Evolutionary conservation across 352 stramenopile species (phyloP).

Genomic region (Phytophthora pistaciae): DNA sequence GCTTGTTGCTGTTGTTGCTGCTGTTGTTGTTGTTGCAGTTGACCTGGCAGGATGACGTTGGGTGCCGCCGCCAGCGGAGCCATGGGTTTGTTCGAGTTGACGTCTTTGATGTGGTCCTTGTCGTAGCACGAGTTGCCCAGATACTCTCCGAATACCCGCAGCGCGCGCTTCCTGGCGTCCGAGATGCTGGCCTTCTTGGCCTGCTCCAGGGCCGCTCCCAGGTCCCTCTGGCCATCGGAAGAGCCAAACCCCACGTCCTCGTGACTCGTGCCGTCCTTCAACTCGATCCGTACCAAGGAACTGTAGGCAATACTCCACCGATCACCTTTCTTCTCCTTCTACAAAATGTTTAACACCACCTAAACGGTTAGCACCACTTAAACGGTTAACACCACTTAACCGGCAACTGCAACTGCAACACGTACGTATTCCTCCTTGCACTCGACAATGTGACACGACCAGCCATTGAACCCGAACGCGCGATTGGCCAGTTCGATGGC

Average conservation of each 20-base stretch:
- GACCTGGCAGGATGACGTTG: constrained; percentile 26
- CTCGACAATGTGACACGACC: constrained; percentile 85
- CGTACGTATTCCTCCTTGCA: constrained; percentile 90
- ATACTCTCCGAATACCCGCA: constrained; percentile 88
- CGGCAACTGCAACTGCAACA: constrained; percentile 3
- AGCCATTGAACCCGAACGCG: constrained; percentile 91
- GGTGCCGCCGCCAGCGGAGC: constrained; percentile 28
- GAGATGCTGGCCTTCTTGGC: constrained; percentile 91
- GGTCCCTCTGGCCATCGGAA: constrained; percentile 78
- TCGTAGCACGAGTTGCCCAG: constrained; percentile 91
- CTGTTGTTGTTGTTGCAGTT: constrained; percentile 14
- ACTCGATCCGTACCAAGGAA: constrained; percentile 81
- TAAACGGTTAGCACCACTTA: not conserved
- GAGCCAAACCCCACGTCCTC: constrained; percentile 87
- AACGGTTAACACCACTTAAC: not conserved
- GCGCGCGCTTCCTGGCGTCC: constrained; percentile 79
- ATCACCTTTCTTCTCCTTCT: constrained; percentile 78
- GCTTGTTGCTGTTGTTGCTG: constrained; percentile 8
- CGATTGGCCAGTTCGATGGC: constrained; percentile 90
- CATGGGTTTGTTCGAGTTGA: constrained; percentile 62
- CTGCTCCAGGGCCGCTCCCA: constrained; percentile 81
- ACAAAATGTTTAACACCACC: not conserved
- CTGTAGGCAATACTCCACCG: constrained; percentile 84
- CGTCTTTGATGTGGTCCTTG: constrained; percentile 85
- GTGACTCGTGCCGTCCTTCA: constrained; percentile 87